These are phyloP conservation scores for Cephaloascus fragrans DNA, from an alignment of 805 yeast species.

Conservation along the genomic window DNA sequence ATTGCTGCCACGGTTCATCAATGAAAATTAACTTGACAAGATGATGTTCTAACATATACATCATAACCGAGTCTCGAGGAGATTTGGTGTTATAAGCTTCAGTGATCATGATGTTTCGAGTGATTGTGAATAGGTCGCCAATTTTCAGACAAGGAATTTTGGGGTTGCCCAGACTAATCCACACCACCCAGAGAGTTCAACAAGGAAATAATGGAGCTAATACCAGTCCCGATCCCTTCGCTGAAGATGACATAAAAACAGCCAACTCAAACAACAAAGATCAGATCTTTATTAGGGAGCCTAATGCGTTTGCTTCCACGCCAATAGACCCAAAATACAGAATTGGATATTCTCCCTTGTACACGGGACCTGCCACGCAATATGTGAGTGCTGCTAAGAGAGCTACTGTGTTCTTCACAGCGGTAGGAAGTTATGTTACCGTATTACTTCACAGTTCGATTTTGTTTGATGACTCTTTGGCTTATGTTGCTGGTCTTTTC, in stretches of 20 bases:
- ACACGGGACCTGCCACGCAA: slow-evolving; percentile 52
- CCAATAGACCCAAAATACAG: slow-evolving; percentile 43
- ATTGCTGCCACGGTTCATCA: too few relatives aligned
- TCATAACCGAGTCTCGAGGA: too few relatives aligned
- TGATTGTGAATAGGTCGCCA: too few relatives aligned
- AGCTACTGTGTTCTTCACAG: slow-evolving; percentile 50
- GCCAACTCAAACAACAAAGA: background rate
- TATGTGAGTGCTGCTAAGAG: slow-evolving; percentile 57
- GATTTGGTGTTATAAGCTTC: too few relatives aligned
- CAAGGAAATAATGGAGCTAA: background rate
- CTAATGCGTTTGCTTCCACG: slow-evolving; percentile 27
- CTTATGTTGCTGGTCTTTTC: slow-evolving; percentile 27
- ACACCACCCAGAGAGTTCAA: too few relatives aligned
- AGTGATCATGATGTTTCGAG: too few relatives aligned
- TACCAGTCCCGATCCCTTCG: background rate
- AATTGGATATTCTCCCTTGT: slow-evolving; percentile 51
- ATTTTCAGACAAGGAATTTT: too few relatives aligned
- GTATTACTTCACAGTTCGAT: slow-evolving; percentile 46
- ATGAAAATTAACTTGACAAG: too few relatives aligned
- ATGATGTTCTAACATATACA: too few relatives aligned
- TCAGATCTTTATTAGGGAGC: slow-evolving; percentile 23
- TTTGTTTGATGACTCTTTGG: slow-evolving; percentile 40
- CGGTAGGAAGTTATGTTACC: slow-evolving; percentile 53
- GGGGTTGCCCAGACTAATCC: too few relatives aligned
- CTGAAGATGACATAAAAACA: background rate